Evolutionary conservation across 768 basidiomycete species (phyloP).

Genomic region (Clitopilus passeckerianus): DNA sequence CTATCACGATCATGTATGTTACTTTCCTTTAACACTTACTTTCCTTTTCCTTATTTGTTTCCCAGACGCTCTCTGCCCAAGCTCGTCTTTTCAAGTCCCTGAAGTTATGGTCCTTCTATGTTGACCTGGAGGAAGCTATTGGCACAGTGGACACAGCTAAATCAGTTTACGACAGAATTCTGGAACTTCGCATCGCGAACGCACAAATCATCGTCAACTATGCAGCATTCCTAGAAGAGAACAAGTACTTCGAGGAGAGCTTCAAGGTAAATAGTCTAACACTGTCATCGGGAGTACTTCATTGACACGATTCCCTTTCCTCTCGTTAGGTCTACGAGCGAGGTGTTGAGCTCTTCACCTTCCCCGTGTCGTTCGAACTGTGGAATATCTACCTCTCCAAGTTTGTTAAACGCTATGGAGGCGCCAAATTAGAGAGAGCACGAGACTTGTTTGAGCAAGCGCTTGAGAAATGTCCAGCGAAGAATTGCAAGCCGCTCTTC

Average conservation of each 20-base stretch:
- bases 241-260: slow-evolving; percentile 97
- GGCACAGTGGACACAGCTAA: slow-evolving; percentile 91
- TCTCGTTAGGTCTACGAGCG: slow-evolving; percentile 80
- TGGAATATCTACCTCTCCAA: slow-evolving; percentile 99
- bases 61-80: slow-evolving; percentile 79
- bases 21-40: not conserved
- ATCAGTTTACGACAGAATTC: slow-evolving; percentile 91
- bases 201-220: slow-evolving; percentile 98
- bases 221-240: slow-evolving; percentile 94
- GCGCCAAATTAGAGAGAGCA: slow-evolving; percentile 91
- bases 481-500: slow-evolving; percentile 92
- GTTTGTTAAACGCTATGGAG: slow-evolving; percentile 95
- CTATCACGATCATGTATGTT: slow-evolving; percentile 89
- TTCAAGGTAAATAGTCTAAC: slow-evolving; percentile 65
- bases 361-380: slow-evolving; percentile 96
- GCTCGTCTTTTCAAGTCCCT: slow-evolving; percentile 93
- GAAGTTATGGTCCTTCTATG: slow-evolving; percentile 98
- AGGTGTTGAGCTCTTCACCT: slow-evolving; percentile 95
- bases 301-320: slow-evolving; percentile 5
- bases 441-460: slow-evolving; percentile 98
- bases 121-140: slow-evolving; percentile 96
- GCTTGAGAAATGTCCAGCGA: slow-evolving; percentile 91
- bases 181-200: slow-evolving; percentile 95
- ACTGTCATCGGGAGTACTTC: not conserved
- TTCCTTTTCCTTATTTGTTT: not conserved